Evolutionary conservation across 768 basidiomycete genomes (phyloP).

Genomic region (Lentinula edodes): DNA sequence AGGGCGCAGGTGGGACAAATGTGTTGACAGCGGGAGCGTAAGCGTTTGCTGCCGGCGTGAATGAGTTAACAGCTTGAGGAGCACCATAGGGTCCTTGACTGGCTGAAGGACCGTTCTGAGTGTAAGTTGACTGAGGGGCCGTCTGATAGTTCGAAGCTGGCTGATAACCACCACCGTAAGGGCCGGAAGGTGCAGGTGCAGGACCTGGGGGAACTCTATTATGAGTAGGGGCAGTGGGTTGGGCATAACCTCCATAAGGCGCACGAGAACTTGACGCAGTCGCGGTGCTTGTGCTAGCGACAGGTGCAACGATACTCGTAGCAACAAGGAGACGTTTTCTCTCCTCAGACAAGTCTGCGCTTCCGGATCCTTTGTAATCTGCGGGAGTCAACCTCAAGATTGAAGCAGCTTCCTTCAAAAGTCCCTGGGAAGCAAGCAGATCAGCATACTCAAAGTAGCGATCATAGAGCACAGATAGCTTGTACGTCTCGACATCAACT

Average conservation of each 20-base stretch:
- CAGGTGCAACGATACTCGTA: slow-evolving; percentile 14
- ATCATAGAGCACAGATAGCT: slow-evolving; percentile 83
- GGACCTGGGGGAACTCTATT: slow-evolving; percentile 6
- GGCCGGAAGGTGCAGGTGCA: slow-evolving; percentile 10
- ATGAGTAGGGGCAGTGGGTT: not conserved
- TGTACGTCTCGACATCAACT: slow-evolving; percentile 61
- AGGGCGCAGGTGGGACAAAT: slow-evolving; percentile 13
- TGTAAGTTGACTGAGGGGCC: not conserved
- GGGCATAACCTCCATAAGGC: not conserved
- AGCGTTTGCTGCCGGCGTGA: slow-evolving; percentile 7
- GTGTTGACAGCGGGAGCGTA: not conserved
- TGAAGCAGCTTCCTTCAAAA: slow-evolving; percentile 72
- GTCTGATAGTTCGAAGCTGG: not conserved
- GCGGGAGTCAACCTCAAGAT: slow-evolving; percentile 77
- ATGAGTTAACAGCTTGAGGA: not conserved
- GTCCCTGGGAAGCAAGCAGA: slow-evolving; percentile 84
- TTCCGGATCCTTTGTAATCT: slow-evolving; percentile 62
- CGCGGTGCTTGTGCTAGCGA: slow-evolving; percentile 1
- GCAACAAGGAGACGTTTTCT: slow-evolving; percentile 34
- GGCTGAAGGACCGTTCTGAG: not conserved
- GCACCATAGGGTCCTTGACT: not conserved
- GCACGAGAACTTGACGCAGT: slow-evolving; percentile 2
- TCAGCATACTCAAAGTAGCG: slow-evolving; percentile 96
- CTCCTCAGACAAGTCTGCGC: slow-evolving; percentile 29
- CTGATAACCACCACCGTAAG: slow-evolving; percentile 5